Conservation (phyloP, 148 eudicot genomes). For the Selenicereus undatus region DNA sequence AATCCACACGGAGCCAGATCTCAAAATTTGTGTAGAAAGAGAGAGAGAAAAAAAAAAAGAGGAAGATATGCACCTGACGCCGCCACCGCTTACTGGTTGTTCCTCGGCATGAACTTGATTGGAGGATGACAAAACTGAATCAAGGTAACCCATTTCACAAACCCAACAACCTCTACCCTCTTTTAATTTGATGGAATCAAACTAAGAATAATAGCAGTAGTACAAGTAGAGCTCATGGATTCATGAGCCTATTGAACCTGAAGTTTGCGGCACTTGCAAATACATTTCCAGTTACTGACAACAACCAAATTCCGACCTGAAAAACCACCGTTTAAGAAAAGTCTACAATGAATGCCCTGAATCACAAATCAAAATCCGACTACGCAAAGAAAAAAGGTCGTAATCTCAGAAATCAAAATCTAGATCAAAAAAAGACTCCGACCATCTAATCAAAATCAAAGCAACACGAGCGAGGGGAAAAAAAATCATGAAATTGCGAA, state of each 20-base stretch:
- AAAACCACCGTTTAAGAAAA: not conserved
- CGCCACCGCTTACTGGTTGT: slow-evolving; percentile 80
- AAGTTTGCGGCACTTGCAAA: slow-evolving; percentile 28
- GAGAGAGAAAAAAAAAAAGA: slow-evolving; percentile 10
- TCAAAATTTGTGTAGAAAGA: not conserved
- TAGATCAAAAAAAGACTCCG: too few species aligned
- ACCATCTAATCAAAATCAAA: too few species aligned
- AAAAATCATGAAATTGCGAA: too few species aligned
- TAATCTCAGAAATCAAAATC: too few species aligned
- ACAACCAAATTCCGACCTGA: slow-evolving; percentile 33
- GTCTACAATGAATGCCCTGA: not conserved
- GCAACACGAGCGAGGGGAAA: too few species aligned
- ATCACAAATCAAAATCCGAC: slow-evolving; percentile 4
- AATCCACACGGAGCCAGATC: slow-evolving; percentile 7
- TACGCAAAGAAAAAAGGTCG: not conserved
- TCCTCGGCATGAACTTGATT: slow-evolving; percentile 60
- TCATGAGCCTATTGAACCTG: slow-evolving; percentile 31
- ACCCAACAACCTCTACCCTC: slow-evolving; percentile 30
- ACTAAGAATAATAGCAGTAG: slow-evolving; percentile 24
- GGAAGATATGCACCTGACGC: slow-evolving; percentile 55
- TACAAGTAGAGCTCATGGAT: slow-evolving; percentile 11
- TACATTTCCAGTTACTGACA: slow-evolving; percentile 27
- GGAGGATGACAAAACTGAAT: slow-evolving; percentile 70
- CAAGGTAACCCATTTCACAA: slow-evolving; percentile 73
- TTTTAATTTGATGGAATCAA: slow-evolving; percentile 22